Percentiles rank a stretch among this genome's conserved stretches.
phyloP scores from a whole-genome alignment of 352 stramenopile genomes.

The Phytophthora capsici region DNA sequence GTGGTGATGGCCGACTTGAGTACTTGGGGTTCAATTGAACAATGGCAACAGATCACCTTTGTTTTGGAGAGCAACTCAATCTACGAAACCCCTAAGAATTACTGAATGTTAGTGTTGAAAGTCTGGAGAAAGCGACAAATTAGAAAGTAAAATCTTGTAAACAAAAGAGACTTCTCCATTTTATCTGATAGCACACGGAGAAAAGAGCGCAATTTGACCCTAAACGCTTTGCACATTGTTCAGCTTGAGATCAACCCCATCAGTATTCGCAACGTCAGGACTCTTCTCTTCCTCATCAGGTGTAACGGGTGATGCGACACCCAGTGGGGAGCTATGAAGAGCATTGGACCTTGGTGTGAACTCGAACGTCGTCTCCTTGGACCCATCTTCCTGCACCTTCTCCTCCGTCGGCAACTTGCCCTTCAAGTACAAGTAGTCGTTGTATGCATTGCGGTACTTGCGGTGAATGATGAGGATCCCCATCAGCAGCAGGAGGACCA shows the following conservation, averaged over 20 bases:
- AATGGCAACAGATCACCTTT: slow-evolving; percentile 23
- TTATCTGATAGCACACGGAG: slow-evolving; percentile 4
- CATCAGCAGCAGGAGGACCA: slow-evolving; percentile 75
- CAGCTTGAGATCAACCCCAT: slow-evolving; percentile 43
- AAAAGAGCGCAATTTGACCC: slow-evolving; percentile 15
- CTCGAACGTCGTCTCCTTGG: slow-evolving; percentile 80
- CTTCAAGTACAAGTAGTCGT: slow-evolving; percentile 87
- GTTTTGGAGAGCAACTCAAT: too few relatives aligned
- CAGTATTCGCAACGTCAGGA: slow-evolving; percentile 33
- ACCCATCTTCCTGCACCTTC: slow-evolving; percentile 57
- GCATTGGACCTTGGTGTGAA: slow-evolving; percentile 68
- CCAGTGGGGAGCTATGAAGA: slow-evolving; percentile 52
- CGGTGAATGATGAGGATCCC: slow-evolving; percentile 73
- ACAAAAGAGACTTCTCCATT: slow-evolving; percentile 2
- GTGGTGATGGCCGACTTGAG: slow-evolving; percentile 10
- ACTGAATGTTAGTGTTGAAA: too few relatives aligned
- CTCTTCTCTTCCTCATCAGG: slow-evolving; percentile 31
- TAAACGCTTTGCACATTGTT: slow-evolving; percentile 47
- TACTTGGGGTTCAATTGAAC: slow-evolving; percentile 23
- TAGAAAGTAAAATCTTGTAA: too few relatives aligned
- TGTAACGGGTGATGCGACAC: slow-evolving; percentile 23
- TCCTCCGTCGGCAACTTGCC: slow-evolving; percentile 71
- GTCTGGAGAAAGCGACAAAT: too few relatives aligned
- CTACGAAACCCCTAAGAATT: too few relatives aligned
- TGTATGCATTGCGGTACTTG: slow-evolving; percentile 83